Percentiles rank a stretch among this genome's conserved stretches.
phyloP scores from a whole-genome alignment of 345 rosid genomes.

The Pistacia integerrima region DNA sequence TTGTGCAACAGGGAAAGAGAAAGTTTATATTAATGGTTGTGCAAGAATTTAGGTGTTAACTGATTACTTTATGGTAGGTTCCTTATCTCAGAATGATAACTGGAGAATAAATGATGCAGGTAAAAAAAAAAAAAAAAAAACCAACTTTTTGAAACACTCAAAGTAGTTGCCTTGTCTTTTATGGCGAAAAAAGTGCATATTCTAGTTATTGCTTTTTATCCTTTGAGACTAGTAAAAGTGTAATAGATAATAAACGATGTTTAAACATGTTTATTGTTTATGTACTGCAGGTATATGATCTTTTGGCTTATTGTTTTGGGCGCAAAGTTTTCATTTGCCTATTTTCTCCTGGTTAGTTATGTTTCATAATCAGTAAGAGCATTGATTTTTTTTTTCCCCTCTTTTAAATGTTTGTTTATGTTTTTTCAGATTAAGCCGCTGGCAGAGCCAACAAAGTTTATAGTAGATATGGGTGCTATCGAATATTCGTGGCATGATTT shows the following conservation, averaged over 20 bases:
- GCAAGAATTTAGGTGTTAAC: not conserved
- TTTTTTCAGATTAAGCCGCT: constrained; percentile 80
- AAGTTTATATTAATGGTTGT: constrained; percentile 2
- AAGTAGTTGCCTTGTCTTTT: not conserved
- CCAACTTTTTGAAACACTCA: not conserved
- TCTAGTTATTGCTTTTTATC: not conserved
- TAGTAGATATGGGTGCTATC: constrained; percentile 51
- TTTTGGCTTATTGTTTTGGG: constrained; percentile 85
- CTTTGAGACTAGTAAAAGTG: too few species aligned
- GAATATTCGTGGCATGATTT: constrained; percentile 96
- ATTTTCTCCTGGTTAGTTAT: constrained; percentile 79
- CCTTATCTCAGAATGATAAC: not conserved
- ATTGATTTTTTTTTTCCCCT: not conserved
- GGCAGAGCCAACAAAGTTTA: constrained; percentile 70
- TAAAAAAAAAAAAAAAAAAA: not conserved
- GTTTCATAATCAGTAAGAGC: not conserved
- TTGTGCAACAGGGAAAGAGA: not conserved
- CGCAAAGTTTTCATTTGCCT: constrained; percentile 87
- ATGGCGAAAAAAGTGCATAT: not conserved
- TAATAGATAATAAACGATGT: not conserved
- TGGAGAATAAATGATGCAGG: too few species aligned
- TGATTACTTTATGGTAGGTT: not conserved
- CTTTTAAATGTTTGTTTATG: not conserved
- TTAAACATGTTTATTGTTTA: not conserved
- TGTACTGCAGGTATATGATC: constrained; percentile 73